Evolutionary conservation across 495 filamentous ascomycete genomes (phyloP).

Genomic region (Tuber aestivum): DNA sequence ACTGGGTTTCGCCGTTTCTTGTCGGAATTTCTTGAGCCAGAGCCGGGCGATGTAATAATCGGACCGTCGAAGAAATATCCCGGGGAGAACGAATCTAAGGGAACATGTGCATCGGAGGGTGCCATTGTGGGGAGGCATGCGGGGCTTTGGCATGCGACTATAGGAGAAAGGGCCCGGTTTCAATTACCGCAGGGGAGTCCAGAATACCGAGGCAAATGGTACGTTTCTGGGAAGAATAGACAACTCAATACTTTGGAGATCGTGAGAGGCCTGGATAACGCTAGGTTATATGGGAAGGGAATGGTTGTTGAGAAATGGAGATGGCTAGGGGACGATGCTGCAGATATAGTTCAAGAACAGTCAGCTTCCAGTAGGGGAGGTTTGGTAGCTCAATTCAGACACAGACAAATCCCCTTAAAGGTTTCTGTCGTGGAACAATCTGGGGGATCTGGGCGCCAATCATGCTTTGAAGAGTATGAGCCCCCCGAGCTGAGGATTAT

Average conservation of each 20-base stretch:
- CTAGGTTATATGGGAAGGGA: constrained; percentile 35
- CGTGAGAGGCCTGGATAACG: constrained; percentile 37
- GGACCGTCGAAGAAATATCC: constrained; percentile 28
- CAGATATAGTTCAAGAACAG: constrained; percentile 18
- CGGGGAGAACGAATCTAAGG: neutral
- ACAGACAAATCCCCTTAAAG: constrained; percentile 34
- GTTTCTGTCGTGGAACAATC: constrained; percentile 20
- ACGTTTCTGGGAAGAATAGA: constrained; percentile 36
- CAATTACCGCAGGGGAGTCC: constrained; percentile 36
- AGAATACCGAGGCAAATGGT: constrained; percentile 36
- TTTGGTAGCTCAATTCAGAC: constrained; percentile 38
- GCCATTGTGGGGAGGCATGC: constrained; percentile 29
- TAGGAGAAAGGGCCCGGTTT: constrained; percentile 37
- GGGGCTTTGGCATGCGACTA: constrained; percentile 41
- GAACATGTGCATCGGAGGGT: constrained; percentile 18
- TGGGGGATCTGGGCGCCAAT: neutral
- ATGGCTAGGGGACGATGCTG: constrained; percentile 38
- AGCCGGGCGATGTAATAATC: constrained; percentile 33
- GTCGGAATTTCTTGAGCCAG: constrained; percentile 36
- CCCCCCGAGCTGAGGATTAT: constrained; percentile 26
- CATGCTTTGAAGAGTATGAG: neutral
- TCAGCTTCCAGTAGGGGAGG: constrained; percentile 11
- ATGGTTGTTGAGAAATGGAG: constrained; percentile 38
- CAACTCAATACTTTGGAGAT: constrained; percentile 36
- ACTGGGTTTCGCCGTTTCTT: constrained; percentile 38